phyloP scores from a whole-genome alignment of 371 early-diverging fungal genomes.

The Apophysomyces sp. region DNA sequence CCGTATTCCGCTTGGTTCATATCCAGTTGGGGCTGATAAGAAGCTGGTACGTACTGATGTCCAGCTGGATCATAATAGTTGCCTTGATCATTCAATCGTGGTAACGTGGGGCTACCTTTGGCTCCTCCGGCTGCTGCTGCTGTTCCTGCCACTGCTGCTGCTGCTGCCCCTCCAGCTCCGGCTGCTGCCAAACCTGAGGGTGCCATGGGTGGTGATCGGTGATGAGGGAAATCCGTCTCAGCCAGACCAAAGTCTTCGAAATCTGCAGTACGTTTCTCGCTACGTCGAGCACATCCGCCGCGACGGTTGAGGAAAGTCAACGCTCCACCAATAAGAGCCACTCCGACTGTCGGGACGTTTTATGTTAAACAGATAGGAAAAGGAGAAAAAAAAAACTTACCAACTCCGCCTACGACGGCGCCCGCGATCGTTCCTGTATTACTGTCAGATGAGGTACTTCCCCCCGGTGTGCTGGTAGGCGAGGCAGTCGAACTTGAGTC shows the following conservation, averaged over 20 bases:
- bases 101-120: slow-evolving; percentile 31
- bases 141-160: slow-evolving; percentile 9
- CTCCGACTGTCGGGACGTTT: slow-evolving; percentile 25
- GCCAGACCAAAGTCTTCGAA: slow-evolving; percentile 48
- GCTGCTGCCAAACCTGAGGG: slow-evolving; percentile 11
- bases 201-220: slow-evolving; percentile 21
- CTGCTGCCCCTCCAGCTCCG: slow-evolving; percentile 5
- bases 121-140: slow-evolving; percentile 6
- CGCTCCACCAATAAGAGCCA: slow-evolving; percentile 45
- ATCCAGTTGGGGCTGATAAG: slow-evolving; percentile 17
- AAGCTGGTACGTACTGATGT: slow-evolving; percentile 10
- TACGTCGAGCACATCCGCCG: slow-evolving; percentile 29
- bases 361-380: background rate
- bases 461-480: background rate
- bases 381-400: slow-evolving; percentile 19
- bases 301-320: slow-evolving; percentile 35
- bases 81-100: slow-evolving; percentile 41
- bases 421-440: slow-evolving; percentile 34
- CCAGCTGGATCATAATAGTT: slow-evolving; percentile 31
- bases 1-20: slow-evolving; percentile 14
- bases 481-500: slow-evolving; percentile 1
- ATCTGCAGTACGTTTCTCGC: slow-evolving; percentile 25
- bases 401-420: slow-evolving; percentile 40
- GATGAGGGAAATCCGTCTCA: slow-evolving; percentile 42
- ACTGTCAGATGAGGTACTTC: background rate